Evolutionary conservation across 805 yeast species (phyloP), one percentile per base, ranked within the genome.

Genomic region (Komagataella populi): DNA sequence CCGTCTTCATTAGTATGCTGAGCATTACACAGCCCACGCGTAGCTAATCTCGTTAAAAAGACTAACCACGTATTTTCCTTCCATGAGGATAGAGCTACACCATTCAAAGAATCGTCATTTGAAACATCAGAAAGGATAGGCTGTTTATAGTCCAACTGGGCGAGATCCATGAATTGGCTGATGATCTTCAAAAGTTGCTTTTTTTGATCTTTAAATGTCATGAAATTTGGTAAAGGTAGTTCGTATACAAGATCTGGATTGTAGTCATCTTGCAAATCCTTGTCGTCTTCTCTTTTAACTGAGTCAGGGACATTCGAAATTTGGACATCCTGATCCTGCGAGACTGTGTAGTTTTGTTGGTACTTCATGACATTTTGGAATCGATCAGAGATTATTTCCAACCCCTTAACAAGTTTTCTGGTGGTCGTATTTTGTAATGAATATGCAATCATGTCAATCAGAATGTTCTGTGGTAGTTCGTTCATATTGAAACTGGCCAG

Each of bases 41-140:
- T 82, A 0, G 93, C 86, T 47, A 89, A 66, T 61, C 98, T 72
- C 1, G 88, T 78, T 45, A 90, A 69, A 12, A 91, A 60, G 3
- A 82, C 70, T 12, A 87, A 68, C 96, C 96, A 89, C 1, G 91
- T 79, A 55, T 82, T 83, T 45, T 73, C 75, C 49, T 67, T 70
- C 82, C 82, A 77, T 22, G 68, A 63, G 8, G 71, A 63, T 30
- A 76, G 74, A 2, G 80, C 81, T 7, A 75, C 68, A 54, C 75
- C 79, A 6, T 81, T 75, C 73, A 91, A 76, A 50, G 36, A 22
- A 18, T 23, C 39, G 17, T 18, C 24, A 22, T 49, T 24, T 10
- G 24, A 45, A 12, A 23, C 46, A 22, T 20, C 49, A 43, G 24
- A n/a, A 12, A 18, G 18, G 14, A 23, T n/a, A 3, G 48, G 45